These are phyloP conservation scores for Candolleomyces eurysporus DNA, from an alignment of 768 basidiomycete species.

Conservation along the genomic window DNA sequence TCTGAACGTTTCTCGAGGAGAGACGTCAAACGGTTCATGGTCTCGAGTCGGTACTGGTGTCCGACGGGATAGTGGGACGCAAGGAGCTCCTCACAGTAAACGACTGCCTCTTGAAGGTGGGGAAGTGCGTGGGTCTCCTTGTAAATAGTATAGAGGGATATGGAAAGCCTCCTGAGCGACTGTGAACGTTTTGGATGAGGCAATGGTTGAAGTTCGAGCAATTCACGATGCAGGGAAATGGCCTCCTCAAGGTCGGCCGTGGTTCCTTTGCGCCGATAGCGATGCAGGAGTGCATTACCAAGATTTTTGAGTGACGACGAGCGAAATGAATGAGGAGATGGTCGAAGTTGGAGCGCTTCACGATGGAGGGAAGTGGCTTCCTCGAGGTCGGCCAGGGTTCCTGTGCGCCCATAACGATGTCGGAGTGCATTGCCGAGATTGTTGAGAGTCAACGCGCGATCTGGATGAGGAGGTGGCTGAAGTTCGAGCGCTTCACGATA, in stretches of 20 bases:
- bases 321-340: slow-evolving; percentile 6
- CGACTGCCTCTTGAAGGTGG: too few relatives aligned
- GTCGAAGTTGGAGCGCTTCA: slow-evolving; percentile 11
- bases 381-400: background rate
- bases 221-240: background rate
- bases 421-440: background rate
- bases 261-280: slow-evolving; percentile 5
- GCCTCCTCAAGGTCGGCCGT: background rate
- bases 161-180: background rate
- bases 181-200: background rate
- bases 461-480: background rate
- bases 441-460: background rate
- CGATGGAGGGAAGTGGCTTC: slow-evolving; percentile 5
- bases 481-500: background rate
- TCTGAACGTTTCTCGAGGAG: too few relatives aligned
- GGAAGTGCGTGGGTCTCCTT: too few relatives aligned
- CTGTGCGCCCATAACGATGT: background rate
- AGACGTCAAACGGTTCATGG: too few relatives aligned
- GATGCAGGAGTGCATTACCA: slow-evolving; percentile 9
- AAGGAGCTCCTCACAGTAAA: too few relatives aligned
- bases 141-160: too few relatives aligned
- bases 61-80: too few relatives aligned
- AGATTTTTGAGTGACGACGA: slow-evolving; percentile 3
- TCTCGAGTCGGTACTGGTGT: too few relatives aligned
- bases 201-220: background rate